These are phyloP conservation scores for Acmispon strigosus DNA, from an alignment of 306 rosid species.

Conservation along the genomic window DNA sequence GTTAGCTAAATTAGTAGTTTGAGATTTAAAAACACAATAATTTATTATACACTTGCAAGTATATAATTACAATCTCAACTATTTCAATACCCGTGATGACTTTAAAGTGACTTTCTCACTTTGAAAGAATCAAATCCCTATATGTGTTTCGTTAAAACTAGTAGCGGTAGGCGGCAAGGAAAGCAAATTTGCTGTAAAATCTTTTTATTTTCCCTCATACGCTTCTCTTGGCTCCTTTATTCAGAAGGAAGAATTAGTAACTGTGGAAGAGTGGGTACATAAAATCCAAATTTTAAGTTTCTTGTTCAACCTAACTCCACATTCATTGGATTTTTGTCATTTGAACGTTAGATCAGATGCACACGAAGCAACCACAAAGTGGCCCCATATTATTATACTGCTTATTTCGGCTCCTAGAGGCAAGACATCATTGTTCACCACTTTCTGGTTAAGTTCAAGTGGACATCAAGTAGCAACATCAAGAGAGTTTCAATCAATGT, in stretches of 20 bases:
- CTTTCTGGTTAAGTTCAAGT: background rate
- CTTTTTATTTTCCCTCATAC: background rate
- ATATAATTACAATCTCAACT: too few relatives aligned
- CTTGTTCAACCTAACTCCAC: constrained; percentile 30
- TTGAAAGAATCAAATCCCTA: background rate
- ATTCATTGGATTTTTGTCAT: constrained; percentile 46
- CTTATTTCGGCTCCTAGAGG: constrained; percentile 11
- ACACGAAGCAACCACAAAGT: constrained; percentile 39
- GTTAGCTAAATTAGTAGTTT: too few relatives aligned
- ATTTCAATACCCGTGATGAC: too few relatives aligned
- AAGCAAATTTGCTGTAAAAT: constrained; percentile 23
- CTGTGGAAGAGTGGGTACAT: constrained; percentile 21
- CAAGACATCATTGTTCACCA: constrained; percentile 6
- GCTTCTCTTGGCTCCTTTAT: constrained; percentile 11
- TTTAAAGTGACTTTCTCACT: background rate
- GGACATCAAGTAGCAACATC: constrained; percentile 26
- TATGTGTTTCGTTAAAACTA: too few relatives aligned
- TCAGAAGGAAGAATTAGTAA: constrained; percentile 23
- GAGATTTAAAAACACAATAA: too few relatives aligned
- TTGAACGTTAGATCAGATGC: constrained; percentile 36
- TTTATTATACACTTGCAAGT: too few relatives aligned
- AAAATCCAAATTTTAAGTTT: constrained; percentile 19
- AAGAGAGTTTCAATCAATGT: constrained; percentile 3
- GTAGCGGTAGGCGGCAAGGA: constrained; percentile 21
- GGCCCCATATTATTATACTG: constrained; percentile 6